These are phyloP conservation scores for Alternaria hordeiaustralica DNA, from an alignment of 2,329 filamentous ascomycete genomes.

Conservation along the genomic window DNA sequence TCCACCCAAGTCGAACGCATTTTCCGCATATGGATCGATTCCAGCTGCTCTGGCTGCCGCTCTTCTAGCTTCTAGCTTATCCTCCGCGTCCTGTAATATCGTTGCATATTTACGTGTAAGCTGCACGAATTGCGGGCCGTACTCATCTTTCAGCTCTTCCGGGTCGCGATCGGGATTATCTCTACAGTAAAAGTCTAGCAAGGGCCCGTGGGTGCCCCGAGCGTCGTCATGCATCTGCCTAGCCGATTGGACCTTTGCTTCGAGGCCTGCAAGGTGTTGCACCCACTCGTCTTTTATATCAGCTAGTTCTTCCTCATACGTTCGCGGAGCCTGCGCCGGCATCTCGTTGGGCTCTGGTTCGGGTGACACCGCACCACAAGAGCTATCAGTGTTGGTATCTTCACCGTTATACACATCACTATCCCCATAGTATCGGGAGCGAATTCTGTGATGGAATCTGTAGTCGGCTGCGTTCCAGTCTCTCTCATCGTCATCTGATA, in stretches of 20 bases:
- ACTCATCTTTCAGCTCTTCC: neutral
- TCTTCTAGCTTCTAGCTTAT: rapidly evolving
- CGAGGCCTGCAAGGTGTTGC: neutral
- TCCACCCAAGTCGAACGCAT: neutral
- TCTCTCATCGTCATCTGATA: too few species aligned
- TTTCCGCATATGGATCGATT: neutral
- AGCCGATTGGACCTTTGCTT: neutral
- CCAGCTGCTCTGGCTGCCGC: neutral
- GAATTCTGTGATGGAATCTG: neutral
- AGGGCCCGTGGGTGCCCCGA: neutral
- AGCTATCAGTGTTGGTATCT: too few species aligned
- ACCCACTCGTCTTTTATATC: too few species aligned
- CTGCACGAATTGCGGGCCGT: neutral
- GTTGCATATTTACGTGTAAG: rapidly evolving
- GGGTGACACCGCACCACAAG: too few species aligned
- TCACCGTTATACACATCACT: neutral
- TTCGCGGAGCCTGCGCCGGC: too few species aligned
- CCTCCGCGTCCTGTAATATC: neutral
- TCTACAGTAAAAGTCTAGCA: rapidly evolving
- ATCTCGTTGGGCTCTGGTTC: too few species aligned
- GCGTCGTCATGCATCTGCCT: neutral
- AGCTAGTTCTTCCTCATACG: too few species aligned
- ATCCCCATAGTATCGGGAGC: neutral
- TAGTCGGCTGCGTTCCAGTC: too few species aligned
- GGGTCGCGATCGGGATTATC: neutral